These are phyloP conservation scores for Marchantia polymorpha DNA, from an alignment of 225 moss, liverwort and hornwort species.

Conservation along the genomic window DNA sequence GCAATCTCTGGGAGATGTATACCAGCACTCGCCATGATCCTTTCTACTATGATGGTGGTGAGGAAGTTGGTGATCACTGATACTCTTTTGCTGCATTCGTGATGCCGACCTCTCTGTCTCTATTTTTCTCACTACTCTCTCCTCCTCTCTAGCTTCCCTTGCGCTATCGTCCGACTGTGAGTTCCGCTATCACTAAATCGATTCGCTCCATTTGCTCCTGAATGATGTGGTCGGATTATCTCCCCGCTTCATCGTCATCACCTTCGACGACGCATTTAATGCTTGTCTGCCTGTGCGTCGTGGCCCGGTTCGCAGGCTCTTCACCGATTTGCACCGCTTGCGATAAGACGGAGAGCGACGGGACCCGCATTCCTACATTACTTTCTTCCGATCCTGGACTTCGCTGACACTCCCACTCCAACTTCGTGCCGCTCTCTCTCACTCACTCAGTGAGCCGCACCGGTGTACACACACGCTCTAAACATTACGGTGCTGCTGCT, in stretches of 20 bases:
- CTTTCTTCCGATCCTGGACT: not conserved
- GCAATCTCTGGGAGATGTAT: not conserved
- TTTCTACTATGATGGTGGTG: too few relatives aligned
- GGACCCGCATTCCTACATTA: slow-evolving; percentile 6
- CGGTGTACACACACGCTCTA: not conserved
- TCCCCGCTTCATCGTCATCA: slow-evolving; percentile 3
- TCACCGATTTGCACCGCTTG: not conserved
- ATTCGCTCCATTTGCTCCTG: not conserved
- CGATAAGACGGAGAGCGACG: not conserved
- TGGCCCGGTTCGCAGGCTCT: not conserved
- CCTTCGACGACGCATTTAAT: not conserved
- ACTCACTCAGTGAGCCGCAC: not conserved
- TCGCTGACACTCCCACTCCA: not conserved
- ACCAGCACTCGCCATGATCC: not conserved
- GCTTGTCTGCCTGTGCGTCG: not conserved
- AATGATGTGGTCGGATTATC: not conserved
- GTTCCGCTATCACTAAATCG: not conserved
- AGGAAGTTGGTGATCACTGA: too few relatives aligned
- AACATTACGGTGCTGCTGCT: slow-evolving; percentile 1
- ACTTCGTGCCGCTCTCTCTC: too few relatives aligned
- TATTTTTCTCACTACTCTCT: too few relatives aligned
- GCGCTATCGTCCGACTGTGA: not conserved
- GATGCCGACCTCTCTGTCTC: not conserved
- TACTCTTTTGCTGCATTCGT: not conserved
- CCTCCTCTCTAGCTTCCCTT: not conserved